phyloP scores from a whole-genome alignment of 1,284 basidiomycete genomes.

The Fomes fomentarius region DNA sequence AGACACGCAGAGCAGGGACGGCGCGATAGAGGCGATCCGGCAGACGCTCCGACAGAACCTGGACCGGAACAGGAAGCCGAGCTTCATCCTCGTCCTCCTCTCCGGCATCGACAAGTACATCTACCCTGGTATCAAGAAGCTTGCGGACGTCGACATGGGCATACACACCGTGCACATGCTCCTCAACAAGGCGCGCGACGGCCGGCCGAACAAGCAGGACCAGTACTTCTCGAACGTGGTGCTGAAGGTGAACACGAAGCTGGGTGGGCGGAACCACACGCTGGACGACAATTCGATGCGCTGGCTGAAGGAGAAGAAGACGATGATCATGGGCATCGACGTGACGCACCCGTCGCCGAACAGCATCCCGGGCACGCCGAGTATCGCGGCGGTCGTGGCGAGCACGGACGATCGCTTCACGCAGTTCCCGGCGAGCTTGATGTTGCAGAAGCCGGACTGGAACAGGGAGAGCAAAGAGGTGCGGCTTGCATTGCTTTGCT shows the following conservation, averaged over 20 bases:
- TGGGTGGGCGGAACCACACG: conserved; percentile 77
- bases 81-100: conserved; percentile 66
- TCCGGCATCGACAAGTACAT: conserved; percentile 67
- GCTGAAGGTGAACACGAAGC: conserved; percentile 69
- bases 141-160: conserved; percentile 69
- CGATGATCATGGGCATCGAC: conserved; percentile 83
- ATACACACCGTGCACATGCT: conserved; percentile 72
- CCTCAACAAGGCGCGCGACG: conserved; percentile 57
- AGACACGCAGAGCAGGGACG: conserved; percentile 45
- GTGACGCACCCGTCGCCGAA: conserved; percentile 72
- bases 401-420: conserved; percentile 67
- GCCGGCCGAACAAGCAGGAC: conserved; percentile 54
- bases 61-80: conserved; percentile 41
- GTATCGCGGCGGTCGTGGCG: conserved; percentile 78
- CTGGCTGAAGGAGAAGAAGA: conserved; percentile 67
- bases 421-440: conserved; percentile 70
- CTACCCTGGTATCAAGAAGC: conserved; percentile 76
- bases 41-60: conserved; percentile 40
- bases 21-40: conserved; percentile 45
- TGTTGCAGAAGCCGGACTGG: conserved; percentile 59
- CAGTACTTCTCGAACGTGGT: conserved; percentile 81
- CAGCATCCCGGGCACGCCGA: conserved; percentile 65
- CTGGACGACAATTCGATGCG: conserved; percentile 55
- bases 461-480: conserved; percentile 57
- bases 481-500: too few relatives aligned